Conservation (phyloP, 495 filamentous ascomycete genomes). For the Lichina pygmaea region DNA sequence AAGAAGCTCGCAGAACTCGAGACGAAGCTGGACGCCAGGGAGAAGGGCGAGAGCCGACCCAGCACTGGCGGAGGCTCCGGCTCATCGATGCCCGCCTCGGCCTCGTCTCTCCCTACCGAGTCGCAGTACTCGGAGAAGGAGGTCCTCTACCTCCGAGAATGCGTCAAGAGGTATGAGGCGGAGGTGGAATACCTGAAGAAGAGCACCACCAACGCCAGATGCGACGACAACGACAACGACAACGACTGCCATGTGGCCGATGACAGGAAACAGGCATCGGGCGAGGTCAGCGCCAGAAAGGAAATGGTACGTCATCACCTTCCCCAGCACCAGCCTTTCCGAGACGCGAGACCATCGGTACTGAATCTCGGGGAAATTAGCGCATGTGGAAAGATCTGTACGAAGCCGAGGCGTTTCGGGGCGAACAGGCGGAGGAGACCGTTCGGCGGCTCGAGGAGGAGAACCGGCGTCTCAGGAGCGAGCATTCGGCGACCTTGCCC, state of each 20-base stretch:
- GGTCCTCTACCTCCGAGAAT: constrained; percentile 53
- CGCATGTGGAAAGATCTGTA: constrained; percentile 83
- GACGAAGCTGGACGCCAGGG: constrained; percentile 12
- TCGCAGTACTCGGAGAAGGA: constrained; percentile 37
- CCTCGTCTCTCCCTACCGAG: background rate
- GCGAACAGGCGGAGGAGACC: constrained; percentile 78
- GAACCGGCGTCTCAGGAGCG: constrained; percentile 42
- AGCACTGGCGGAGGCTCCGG: constrained; percentile 2
- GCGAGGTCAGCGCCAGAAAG: constrained; percentile 50
- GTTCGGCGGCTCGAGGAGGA: constrained; percentile 69
- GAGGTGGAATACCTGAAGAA: constrained; percentile 54
- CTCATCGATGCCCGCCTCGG: no score
- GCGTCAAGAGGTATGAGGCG: constrained; percentile 53
- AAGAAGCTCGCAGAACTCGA: constrained; percentile 62
- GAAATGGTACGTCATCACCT: constrained; percentile 27
- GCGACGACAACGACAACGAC: constrained; percentile 59
- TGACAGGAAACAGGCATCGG: constrained; percentile 31
- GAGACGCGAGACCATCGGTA: no score
- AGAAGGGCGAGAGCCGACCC: constrained; percentile 24
- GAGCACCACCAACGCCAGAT: constrained; percentile 49
- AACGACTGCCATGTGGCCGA: constrained; percentile 51
- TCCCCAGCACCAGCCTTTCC: no score
- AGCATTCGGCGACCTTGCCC: constrained; percentile 15
- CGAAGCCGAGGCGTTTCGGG: constrained; percentile 70
- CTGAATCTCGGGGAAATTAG: no score